Percentiles rank a stretch among this genome's conserved stretches.
Evolutionary conservation across 2,329 filamentous ascomycete species (phyloP).

Genomic region (Cladorrhinum sp.): DNA sequence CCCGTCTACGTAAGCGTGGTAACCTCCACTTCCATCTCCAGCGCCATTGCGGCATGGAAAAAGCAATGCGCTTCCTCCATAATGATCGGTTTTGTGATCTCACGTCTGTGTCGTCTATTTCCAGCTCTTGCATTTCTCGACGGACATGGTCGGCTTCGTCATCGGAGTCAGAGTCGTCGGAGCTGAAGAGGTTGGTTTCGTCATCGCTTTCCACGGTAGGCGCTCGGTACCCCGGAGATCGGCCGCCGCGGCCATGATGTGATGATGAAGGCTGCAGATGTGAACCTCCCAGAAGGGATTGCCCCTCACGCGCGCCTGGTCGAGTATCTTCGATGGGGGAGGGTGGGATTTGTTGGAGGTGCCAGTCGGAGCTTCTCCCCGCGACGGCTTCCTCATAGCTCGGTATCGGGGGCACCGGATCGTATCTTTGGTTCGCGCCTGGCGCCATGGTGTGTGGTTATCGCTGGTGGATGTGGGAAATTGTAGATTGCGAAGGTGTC

Average conservation of each 20-base stretch:
- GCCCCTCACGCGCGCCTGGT: slow-evolving; percentile 70
- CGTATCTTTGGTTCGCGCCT: slow-evolving; percentile 57
- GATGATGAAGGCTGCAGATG: slow-evolving; percentile 37
- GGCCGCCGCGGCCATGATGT: slow-evolving; percentile 32
- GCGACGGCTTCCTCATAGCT: slow-evolving; percentile 78
- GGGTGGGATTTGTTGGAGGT: slow-evolving; percentile 47
- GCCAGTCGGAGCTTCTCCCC: slow-evolving; percentile 47
- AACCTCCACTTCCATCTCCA: slow-evolving; percentile 54
- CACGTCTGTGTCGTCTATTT: slow-evolving; percentile 67
- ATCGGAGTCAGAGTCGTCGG: slow-evolving; percentile 41
- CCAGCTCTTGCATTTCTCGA: slow-evolving; percentile 84
- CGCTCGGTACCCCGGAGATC: slow-evolving; percentile 63
- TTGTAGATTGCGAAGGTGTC: neutral
- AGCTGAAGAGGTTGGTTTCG: slow-evolving; percentile 54
- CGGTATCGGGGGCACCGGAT: slow-evolving; percentile 70
- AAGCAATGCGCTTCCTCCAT: slow-evolving; percentile 55
- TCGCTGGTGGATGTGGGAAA: slow-evolving; percentile 2
- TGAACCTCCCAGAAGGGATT: slow-evolving; percentile 63
- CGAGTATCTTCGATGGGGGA: slow-evolving; percentile 59
- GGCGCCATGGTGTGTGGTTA: slow-evolving; percentile 34
- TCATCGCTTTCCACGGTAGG: slow-evolving; percentile 77
- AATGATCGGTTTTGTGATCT: slow-evolving; percentile 38
- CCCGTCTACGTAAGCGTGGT: slow-evolving; percentile 47
- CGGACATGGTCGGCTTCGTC: slow-evolving; percentile 62
- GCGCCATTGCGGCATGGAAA: slow-evolving; percentile 53